phyloP scores from a whole-genome alignment of 352 stramenopile genomes.

The Thraustochytrium sp. region DNA sequence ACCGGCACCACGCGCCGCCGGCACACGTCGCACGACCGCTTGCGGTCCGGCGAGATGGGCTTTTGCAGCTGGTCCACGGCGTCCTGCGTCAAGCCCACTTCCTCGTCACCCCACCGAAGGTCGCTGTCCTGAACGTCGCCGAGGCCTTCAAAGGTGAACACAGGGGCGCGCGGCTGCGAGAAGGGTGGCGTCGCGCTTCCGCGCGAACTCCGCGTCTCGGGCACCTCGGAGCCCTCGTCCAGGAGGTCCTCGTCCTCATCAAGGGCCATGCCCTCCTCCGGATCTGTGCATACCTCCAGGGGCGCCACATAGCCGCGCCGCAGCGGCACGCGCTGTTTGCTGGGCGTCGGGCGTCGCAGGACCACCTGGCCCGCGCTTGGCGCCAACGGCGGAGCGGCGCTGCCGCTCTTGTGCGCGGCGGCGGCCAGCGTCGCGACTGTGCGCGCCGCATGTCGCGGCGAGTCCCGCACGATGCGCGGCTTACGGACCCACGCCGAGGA shows the following conservation, averaged over 20 bases:
- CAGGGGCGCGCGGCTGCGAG: neutral
- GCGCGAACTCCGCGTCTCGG: neutral
- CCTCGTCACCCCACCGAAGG: slow-evolving; percentile 31
- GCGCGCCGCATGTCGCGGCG: neutral
- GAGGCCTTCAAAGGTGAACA: slow-evolving; percentile 16
- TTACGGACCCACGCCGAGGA: slow-evolving; percentile 36
- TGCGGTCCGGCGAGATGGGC: neutral
- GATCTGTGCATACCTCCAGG: too few species aligned
- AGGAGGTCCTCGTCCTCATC: neutral
- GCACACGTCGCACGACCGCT: slow-evolving; percentile 11
- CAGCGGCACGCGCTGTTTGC: too few species aligned
- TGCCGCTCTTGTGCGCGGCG: neutral
- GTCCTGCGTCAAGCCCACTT: slow-evolving; percentile 8
- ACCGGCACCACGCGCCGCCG: neutral
- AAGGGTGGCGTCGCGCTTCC: neutral
- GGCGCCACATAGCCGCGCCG: too few species aligned
- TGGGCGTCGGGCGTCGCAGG: neutral
- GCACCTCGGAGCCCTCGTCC: neutral
- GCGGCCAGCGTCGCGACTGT: neutral
- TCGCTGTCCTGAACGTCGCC: neutral
- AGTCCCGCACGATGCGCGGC: neutral
- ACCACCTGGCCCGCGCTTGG: neutral
- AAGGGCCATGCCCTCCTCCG: too few species aligned
- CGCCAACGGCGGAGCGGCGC: neutral
- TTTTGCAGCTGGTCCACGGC: neutral